phyloP scores from a whole-genome alignment of 2,329 filamentous ascomycete genomes.

The Lecanicillium sp. region DNA sequence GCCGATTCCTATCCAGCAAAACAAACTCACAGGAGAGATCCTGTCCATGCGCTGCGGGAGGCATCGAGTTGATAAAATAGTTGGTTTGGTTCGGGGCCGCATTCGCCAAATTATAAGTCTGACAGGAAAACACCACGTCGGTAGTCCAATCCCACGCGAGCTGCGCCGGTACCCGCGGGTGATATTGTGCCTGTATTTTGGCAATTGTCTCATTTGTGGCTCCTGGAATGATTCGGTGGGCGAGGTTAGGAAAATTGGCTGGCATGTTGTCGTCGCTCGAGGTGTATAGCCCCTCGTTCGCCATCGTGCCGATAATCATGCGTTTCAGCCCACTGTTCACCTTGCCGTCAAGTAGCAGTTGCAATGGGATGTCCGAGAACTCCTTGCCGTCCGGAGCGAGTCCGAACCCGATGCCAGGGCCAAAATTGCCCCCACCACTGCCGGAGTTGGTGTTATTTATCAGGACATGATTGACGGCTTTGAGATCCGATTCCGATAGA shows the following conservation, averaged over 20 bases:
- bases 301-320: conserved; percentile 16
- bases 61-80: conserved; percentile 16
- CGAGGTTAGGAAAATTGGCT: conserved; percentile 13
- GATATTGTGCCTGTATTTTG: conserved; percentile 14
- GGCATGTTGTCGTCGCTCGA: conserved; percentile 15
- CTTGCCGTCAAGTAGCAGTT: conserved; percentile 10
- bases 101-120: conserved; percentile 17
- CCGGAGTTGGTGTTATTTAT: conserved; percentile 16
- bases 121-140: conserved; percentile 20
- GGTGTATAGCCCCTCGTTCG: conserved; percentile 14
- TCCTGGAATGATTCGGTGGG: conserved; percentile 13
- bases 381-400: conserved; percentile 16
- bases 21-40: conserved; percentile 16
- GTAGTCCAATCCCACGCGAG: conserved; percentile 22
- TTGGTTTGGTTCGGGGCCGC: conserved; percentile 8
- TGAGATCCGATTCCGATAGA: conserved; percentile 12
- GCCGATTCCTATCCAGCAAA: neutral
- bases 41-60: conserved; percentile 15
- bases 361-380: conserved; percentile 16
- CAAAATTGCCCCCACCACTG: conserved; percentile 19
- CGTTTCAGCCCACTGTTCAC: conserved; percentile 11
- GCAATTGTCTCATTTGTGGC: conserved; percentile 14
- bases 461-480: conserved; percentile 14
- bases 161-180: conserved; percentile 7
- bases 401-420: conserved; percentile 17